phyloP scores from a whole-genome alignment of 2,329 filamentous ascomycete species.

The Fragosphaeria purpurea region DNA sequence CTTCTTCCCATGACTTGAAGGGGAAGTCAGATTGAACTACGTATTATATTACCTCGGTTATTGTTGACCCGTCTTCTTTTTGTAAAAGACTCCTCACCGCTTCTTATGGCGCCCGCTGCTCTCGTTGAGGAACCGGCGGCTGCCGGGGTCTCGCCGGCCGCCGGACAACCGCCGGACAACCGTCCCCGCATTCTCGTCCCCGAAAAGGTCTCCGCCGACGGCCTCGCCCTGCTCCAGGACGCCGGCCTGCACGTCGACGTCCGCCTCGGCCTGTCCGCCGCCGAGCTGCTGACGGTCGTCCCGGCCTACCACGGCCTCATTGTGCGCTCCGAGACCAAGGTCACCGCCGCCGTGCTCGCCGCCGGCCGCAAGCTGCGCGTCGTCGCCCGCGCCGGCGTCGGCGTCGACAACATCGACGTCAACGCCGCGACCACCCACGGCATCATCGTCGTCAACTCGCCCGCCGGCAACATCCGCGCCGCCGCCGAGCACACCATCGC shows the following conservation, averaged over 20 bases:
- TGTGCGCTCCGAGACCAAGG: slow-evolving; percentile 72
- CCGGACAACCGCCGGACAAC: not conserved
- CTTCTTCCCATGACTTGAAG: too few species aligned
- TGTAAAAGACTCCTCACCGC: too few species aligned
- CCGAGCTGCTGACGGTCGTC: slow-evolving; percentile 55
- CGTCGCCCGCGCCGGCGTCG: slow-evolving; percentile 70
- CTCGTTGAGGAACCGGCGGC: slow-evolving; percentile 13
- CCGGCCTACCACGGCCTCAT: slow-evolving; percentile 66
- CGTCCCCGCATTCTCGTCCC: slow-evolving; percentile 55
- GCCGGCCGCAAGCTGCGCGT: slow-evolving; percentile 63
- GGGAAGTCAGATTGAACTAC: too few species aligned
- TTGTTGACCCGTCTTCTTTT: too few species aligned
- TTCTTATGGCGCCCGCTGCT: slow-evolving; percentile 19
- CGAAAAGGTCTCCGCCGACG: slow-evolving; percentile 73
- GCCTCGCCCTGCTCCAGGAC: slow-evolving; percentile 56
- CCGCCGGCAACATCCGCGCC: slow-evolving; percentile 69
- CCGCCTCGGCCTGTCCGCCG: slow-evolving; percentile 48
- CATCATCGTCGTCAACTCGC: slow-evolving; percentile 72
- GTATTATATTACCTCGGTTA: too few species aligned
- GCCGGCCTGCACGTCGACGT: slow-evolving; percentile 61
- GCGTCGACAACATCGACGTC: slow-evolving; percentile 75
- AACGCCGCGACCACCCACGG: slow-evolving; percentile 60
- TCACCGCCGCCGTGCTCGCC: slow-evolving; percentile 56
- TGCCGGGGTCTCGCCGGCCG: slow-evolving; percentile 7
- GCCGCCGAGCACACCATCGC: slow-evolving; percentile 71